Evolutionary conservation across 2,329 filamentous ascomycete genomes (phyloP).

Genomic region (Massarina eburnea): DNA sequence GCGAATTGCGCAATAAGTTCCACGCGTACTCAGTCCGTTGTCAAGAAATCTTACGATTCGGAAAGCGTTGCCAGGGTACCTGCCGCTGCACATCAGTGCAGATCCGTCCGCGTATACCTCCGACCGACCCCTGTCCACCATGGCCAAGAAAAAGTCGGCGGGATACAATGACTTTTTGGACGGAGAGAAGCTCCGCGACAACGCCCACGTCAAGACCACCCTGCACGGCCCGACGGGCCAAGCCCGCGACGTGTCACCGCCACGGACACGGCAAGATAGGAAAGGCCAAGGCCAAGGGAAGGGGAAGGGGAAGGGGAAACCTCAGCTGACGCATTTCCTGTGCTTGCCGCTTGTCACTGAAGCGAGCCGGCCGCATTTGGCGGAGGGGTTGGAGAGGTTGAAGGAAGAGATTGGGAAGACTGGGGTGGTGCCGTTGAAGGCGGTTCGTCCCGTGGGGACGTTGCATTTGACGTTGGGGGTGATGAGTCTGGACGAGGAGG

Average conservation of each 20-base stretch:
- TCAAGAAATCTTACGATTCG: background rate
- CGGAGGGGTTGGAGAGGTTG: slow-evolving; percentile 64
- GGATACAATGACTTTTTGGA: slow-evolving; percentile 41
- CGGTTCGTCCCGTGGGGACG: slow-evolving; percentile 75
- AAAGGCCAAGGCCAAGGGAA: slow-evolving; percentile 12
- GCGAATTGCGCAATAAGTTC: background rate
- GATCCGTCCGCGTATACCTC: too few relatives aligned
- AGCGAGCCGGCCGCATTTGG: slow-evolving; percentile 64
- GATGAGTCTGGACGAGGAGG: slow-evolving; percentile 67
- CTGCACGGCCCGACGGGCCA: slow-evolving; percentile 16
- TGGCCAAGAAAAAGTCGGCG: slow-evolving; percentile 34
- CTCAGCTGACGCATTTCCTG: slow-evolving; percentile 70
- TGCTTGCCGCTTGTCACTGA: slow-evolving; percentile 71
- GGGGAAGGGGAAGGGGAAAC: slow-evolving; percentile 36
- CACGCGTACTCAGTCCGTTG: background rate
- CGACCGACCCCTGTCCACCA: slow-evolving; percentile 6
- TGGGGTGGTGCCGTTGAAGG: slow-evolving; percentile 60
- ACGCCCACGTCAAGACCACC: slow-evolving; percentile 25
- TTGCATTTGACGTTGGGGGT: slow-evolving; percentile 86
- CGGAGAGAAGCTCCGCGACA: slow-evolving; percentile 34
- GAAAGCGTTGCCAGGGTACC: background rate
- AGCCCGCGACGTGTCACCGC: slow-evolving; percentile 14
- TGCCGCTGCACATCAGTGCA: background rate
- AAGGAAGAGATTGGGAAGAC: slow-evolving; percentile 53
- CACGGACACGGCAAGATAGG: slow-evolving; percentile 8